Evolutionary conservation across 768 basidiomycete genomes (phyloP).

Genomic region (Clavulina sp.): DNA sequence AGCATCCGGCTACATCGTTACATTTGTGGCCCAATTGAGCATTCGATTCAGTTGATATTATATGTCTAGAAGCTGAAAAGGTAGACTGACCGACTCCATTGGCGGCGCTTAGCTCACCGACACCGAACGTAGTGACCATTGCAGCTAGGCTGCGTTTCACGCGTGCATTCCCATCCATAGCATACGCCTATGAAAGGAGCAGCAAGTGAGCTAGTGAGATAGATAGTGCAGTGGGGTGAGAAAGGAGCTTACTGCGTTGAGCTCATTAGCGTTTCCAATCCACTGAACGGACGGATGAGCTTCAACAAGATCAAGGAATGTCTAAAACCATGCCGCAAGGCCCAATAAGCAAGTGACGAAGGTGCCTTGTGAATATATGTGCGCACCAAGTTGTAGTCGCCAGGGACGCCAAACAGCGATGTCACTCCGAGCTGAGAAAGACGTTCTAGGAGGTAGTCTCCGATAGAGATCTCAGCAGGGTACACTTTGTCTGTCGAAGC

Average conservation of each 20-base stretch:
- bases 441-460: conserved; percentile 18
- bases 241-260: not conserved
- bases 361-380: not conserved
- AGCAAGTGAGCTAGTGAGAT: not conserved
- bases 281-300: conserved; percentile 61
- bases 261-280: conserved; percentile 46
- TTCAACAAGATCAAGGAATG: conserved; percentile 56
- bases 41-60: conserved; percentile 11
- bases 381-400: conserved; percentile 65
- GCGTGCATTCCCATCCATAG: conserved; percentile 84
- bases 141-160: conserved; percentile 39
- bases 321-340: too few relatives aligned
- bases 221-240: conserved; percentile 33
- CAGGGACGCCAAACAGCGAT: conserved; percentile 72
- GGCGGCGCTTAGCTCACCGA: conserved; percentile 81
- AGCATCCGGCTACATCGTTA: too few relatives aligned
- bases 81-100: conserved; percentile 64
- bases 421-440: conserved; percentile 22
- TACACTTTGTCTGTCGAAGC: not conserved
- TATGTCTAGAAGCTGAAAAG: not conserved
- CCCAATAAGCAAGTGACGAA: too few relatives aligned
- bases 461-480: conserved; percentile 17
- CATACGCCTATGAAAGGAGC: conserved; percentile 43
- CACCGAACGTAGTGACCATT: conserved; percentile 71
- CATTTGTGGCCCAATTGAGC: conserved; percentile 33